Evolutionary conservation across 305 asterid species (phyloP), one percentile per base, ranked within the genome.

Genomic region (Fraxinus albicans): DNA sequence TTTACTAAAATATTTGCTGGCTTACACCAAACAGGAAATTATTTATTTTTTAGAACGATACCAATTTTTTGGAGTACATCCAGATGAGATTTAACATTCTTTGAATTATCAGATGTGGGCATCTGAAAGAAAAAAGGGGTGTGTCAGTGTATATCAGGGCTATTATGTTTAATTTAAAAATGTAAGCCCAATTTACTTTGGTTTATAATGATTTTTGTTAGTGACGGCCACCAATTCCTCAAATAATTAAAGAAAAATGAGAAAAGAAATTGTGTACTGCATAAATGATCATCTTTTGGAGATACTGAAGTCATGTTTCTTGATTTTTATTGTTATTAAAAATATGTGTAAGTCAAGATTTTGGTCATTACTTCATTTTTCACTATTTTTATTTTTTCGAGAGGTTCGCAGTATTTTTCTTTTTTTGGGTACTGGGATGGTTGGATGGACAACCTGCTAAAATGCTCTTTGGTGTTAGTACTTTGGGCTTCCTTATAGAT

Each of bases 381-480:
- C 36, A n/a, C 72, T 23, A 13, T 58, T 80, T 44, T 63, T 19
- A 23, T 2, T 10, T 19, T 8, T 19, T n/a, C 6, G 47, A 12
- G 21, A 6, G 21, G n/a, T 63, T 58, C 27, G 23, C 58, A 31
- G 3, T 31, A 15, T 27, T 65, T 27, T 47, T 0, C 9, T 63
- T 27, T 40, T 21, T 42, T 60, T 3, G 17, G 21, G 60, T 50
- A 2, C 29, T 58, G 69, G 12, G 29, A 58, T 19, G 73, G 73
- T 19, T 2, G 69, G 76, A 17, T 69, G 31, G 75, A 63, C 58
- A 67, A 44, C 29, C 33, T 50, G 83, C 75, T 38, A 15, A 55
- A 40, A 25, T 50, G 25, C 77, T 82, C 36, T 8, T 47, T 15
- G n/a, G 36, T 6, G 76, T 78, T 84, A n/a, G 79, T 78, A 40